A percentile compares a stretch with the other conserved stretches of the same genome.
Conservation (phyloP, 129 eudicot genomes). For the Apium graveolens region DNA sequence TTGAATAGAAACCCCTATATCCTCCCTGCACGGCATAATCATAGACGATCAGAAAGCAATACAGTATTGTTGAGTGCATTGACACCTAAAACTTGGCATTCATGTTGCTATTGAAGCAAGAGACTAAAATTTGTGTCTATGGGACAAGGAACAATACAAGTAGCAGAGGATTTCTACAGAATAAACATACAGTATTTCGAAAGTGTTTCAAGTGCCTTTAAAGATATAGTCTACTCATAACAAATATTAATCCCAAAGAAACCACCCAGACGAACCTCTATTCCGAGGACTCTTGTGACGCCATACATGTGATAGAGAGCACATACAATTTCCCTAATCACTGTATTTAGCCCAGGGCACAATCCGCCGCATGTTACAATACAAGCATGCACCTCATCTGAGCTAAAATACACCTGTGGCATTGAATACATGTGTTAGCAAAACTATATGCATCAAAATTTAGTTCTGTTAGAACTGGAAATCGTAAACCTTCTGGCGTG, state of each 20-base stretch:
- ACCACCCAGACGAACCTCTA: constrained; percentile 35
- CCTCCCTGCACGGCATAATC: constrained; percentile 60
- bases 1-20: constrained; percentile 76
- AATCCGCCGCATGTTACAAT: constrained; percentile 91
- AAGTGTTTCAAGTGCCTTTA: not conserved
- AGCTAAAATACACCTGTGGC: constrained; percentile 67
- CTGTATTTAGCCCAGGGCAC: constrained; percentile 90
- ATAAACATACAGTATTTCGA: not conserved
- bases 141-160: not conserved
- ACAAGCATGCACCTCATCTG: constrained; percentile 88
- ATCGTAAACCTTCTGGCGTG: constrained; percentile 62
- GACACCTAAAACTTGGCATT: not conserved
- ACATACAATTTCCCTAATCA: constrained; percentile 85
- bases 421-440: constrained; percentile 18
- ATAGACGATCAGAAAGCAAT: constrained; percentile 11
- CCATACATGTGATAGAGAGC: constrained; percentile 87
- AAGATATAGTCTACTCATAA: not conserved
- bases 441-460: not conserved
- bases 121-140: too few relatives aligned
- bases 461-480: not conserved
- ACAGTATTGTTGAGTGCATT: not conserved
- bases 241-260: not conserved
- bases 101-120: not conserved
- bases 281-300: constrained; percentile 75
- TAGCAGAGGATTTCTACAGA: not conserved